Base-by-base conservation (phyloP, 352 stramenopile species). In the Pythium scleroteichum region DNA sequence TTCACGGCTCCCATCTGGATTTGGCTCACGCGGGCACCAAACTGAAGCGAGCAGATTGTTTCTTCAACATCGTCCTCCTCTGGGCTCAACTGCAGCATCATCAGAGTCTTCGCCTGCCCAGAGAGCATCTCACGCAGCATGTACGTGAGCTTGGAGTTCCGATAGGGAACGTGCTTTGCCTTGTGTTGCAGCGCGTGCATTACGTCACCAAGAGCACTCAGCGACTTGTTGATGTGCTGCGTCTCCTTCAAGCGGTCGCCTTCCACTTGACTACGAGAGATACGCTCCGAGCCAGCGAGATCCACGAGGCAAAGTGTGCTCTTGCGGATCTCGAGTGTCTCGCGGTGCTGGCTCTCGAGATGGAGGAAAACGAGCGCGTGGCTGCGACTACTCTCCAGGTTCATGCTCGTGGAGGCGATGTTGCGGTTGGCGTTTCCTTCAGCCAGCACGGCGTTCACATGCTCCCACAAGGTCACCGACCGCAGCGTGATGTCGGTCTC, bases 141-240 rank as follows among this genome's bases (percentile, higher is more conserved):
- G 58, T 90, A 97, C 33, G 94, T 98, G 38, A 98, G 90, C 73
- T 97, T 98, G 0, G 89, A 97, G 71, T 98, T 98, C 22, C 95
- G 87, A 62, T 97, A 98, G 26, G 94, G 95, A 8, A 97, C 86
- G 76, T 99, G 96, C 55, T 95, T 97, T 19, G 87, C 78, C 70
- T 96, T 96, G 64, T 95, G 87, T 61, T 96, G 85, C 26, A 97
- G 75, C 38, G 87, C 89, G 40, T 96, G 82, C 59, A 99, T 98
- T 16, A 99, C 97, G 75, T 99, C 97, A 39, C 96, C 96, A 20
- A 99, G 82, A 38, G 97, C 96, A 17, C 88, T 93, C 23, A 99
- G 81, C 48, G 89, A 98, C 78, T 99, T 99, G 88, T 99, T 99
- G 69, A 99, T 99, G 67, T 98, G 91, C 64, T 98, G 94, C 13